Evolutionary conservation across 805 yeast genomes (phyloP).

Genomic region (Cyberlindnera lachancei): DNA sequence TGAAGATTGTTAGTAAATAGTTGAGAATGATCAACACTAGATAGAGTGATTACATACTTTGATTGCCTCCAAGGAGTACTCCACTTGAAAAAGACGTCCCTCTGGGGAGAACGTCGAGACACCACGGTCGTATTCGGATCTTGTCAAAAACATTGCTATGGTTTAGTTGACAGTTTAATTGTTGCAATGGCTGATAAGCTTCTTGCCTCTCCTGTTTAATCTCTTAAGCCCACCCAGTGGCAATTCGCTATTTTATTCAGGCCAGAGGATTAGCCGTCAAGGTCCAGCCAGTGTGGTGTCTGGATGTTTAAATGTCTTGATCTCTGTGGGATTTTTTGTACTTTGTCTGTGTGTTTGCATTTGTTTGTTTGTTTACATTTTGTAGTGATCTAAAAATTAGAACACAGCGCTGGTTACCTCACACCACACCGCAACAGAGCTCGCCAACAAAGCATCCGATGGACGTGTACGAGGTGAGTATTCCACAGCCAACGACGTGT

Average conservation of each 20-base stretch:
- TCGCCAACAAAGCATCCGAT: background rate
- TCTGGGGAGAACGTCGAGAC: constrained; percentile 98
- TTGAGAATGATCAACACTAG: no score
- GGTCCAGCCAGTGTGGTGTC: no score
- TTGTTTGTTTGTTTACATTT: background rate
- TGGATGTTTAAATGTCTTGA: background rate
- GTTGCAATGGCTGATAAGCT: background rate
- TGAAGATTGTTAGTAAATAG: background rate
- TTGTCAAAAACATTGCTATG: constrained; percentile 82
- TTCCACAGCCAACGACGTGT: no score
- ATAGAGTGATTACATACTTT: constrained; percentile 53
- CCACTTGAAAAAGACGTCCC: constrained; percentile 96
- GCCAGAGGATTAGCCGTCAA: no score
- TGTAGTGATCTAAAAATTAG: background rate
- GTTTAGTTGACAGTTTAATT: background rate
- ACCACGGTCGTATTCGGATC: constrained; percentile 99
- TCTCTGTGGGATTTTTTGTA: background rate
- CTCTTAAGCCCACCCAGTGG: no score
- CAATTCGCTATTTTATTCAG: no score
- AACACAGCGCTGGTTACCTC: no score
- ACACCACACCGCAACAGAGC: no score
- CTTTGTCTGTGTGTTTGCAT: background rate
- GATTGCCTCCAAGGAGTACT: constrained; percentile 94
- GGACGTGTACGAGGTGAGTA: constrained; percentile 5
- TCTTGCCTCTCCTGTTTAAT: no score